A percentile compares a stretch with the other conserved stretches of the same genome.
Evolutionary conservation across 169 alveolate genomes (phyloP).

Genomic region (Plasmodium gaboni): DNA sequence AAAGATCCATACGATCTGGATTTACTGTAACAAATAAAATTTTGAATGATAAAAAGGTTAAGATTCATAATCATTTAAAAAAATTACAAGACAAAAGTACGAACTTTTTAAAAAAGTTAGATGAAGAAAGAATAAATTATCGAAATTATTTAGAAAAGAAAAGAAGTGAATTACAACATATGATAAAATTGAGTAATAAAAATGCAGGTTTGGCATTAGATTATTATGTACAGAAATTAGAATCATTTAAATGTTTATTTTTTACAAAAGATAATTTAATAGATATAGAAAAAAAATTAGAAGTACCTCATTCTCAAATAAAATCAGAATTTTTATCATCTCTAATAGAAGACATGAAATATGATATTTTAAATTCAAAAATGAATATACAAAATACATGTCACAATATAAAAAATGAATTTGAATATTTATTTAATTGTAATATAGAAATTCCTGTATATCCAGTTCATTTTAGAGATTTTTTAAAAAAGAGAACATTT

Average conservation of each 20-base stretch:
- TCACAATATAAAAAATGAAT: conserved; percentile 29
- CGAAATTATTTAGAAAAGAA: conserved; percentile 55
- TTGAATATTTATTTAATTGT: conserved; percentile 29
- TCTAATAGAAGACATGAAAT: conserved; percentile 12
- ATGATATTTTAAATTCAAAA: conserved; percentile 24
- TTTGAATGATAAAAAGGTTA: conserved; percentile 28
- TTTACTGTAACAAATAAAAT: conserved; percentile 42
- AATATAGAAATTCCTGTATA: conserved; percentile 50
- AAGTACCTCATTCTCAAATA: conserved; percentile 65
- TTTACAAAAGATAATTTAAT: conserved; percentile 65
- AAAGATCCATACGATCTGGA: conserved; percentile 50
- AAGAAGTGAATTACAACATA: conserved; percentile 64
- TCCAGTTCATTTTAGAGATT: conserved; percentile 50
- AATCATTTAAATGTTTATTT: conserved; percentile 63
- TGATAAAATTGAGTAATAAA: conserved; percentile 61
- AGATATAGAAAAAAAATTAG: conserved; percentile 56
- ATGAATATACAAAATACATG: conserved; percentile 18
- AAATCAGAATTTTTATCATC: conserved; percentile 47
- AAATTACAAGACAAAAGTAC: conserved; percentile 63
- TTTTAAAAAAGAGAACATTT: conserved; percentile 42
- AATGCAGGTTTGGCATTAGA: conserved; percentile 70
- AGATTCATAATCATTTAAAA: conserved; percentile 44
- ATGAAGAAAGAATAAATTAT: conserved; percentile 65
- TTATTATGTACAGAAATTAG: conserved; percentile 61
- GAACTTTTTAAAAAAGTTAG: conserved; percentile 32